Percentiles rank a stretch among this genome's conserved stretches.
Conservation (phyloP, 352 stramenopile genomes). For the Pythium phragmiticola region DNA sequence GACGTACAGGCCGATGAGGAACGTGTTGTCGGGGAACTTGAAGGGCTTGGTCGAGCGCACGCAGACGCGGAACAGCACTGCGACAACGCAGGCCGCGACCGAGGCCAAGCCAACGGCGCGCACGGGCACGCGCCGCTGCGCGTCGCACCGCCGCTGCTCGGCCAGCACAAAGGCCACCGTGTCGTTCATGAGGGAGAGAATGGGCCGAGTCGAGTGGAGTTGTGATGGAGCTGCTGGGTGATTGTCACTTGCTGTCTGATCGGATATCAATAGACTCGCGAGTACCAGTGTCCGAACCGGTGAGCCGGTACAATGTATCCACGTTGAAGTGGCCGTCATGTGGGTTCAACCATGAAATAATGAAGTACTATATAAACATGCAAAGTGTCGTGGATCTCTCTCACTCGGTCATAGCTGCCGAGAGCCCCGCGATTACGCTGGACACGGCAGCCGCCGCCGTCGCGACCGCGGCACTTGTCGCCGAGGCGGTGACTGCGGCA, state of each 20-base stretch:
- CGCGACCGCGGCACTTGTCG: constrained; percentile 25
- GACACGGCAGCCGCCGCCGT: constrained; percentile 54
- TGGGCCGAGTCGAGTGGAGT: no score
- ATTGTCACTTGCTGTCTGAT: no score
- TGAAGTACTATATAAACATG: background rate
- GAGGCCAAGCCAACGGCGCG: constrained; percentile 19
- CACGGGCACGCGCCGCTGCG: constrained; percentile 12
- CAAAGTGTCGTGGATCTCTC: background rate
- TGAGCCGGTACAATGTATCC: background rate
- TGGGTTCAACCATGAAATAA: background rate
- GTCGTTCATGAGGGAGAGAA: background rate
- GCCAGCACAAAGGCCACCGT: background rate
- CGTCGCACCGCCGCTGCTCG: constrained; percentile 12
- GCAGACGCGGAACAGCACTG: constrained; percentile 3
- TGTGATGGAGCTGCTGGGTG: background rate
- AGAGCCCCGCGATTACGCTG: constrained; percentile 60
- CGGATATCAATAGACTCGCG: background rate
- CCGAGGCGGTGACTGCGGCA: constrained; percentile 18
- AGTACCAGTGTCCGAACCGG: background rate
- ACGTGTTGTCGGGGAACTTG: constrained; percentile 25
- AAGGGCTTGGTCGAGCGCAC: constrained; percentile 7
- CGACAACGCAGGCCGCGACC: constrained; percentile 6
- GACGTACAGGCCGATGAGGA: constrained; percentile 20
- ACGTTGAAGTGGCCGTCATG: background rate
- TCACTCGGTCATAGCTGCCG: constrained; percentile 27